These are phyloP conservation scores for Theobroma cacao DNA, from an alignment of 345 rosid species.

Conservation along the genomic window DNA sequence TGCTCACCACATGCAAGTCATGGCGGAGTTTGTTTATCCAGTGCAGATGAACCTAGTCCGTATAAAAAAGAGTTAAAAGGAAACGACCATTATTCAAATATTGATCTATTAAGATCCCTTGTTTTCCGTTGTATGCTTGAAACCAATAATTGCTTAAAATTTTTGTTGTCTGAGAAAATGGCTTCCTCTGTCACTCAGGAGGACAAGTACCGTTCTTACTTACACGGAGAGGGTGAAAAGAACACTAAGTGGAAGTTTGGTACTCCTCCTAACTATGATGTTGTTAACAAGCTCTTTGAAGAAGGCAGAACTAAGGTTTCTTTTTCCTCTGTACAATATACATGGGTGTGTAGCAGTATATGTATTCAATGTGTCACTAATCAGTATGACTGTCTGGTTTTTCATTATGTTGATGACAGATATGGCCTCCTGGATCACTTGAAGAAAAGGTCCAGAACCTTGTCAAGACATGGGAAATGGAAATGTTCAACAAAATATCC, in stretches of 20 bases:
- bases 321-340: not conserved
- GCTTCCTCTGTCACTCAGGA: slow-evolving; percentile 21
- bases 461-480: slow-evolving; percentile 74
- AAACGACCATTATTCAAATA: not conserved
- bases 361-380: not conserved
- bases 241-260: slow-evolving; percentile 55
- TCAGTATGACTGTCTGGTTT: not conserved
- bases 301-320: slow-evolving; percentile 55
- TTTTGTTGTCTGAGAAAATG: slow-evolving; percentile 21
- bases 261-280: slow-evolving; percentile 50
- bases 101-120: not conserved
- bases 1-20: no score
- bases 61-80: no score
- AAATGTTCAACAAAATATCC: slow-evolving; percentile 43
- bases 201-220: slow-evolving; percentile 47
- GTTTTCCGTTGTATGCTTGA: not conserved
- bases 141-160: not conserved
- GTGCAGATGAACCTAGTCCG: no score
- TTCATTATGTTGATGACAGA: slow-evolving; percentile 19
- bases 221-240: slow-evolving; percentile 54
- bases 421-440: slow-evolving; percentile 61
- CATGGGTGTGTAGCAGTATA: not conserved
- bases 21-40: no score
- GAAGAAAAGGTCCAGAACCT: slow-evolving; percentile 66
- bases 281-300: slow-evolving; percentile 58